Evolutionary conservation across 2,329 filamentous ascomycete species (phyloP), one percentile per base, ranked within the genome.

Genomic region (Colletotrichum tofieldiae): DNA sequence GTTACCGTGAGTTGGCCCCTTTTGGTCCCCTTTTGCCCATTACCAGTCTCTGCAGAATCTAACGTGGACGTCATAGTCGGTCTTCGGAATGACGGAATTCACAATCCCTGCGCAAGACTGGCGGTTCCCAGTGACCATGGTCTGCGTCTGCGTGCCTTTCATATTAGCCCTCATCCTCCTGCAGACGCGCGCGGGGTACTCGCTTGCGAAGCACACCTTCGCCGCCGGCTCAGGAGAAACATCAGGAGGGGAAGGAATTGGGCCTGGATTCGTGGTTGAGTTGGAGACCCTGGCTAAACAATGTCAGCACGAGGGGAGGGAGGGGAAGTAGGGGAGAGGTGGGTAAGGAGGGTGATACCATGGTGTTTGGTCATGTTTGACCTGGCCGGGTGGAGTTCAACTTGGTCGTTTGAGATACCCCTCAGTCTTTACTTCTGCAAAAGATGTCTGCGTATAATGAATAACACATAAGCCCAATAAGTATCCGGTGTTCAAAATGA

Each of bases 101-200:
- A 78, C 78, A 14, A 82, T 84, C 52, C 76, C 82, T 1, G 79
- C 82, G 9, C 75, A 79, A 1, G 84, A 87, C 77, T 86, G 84
- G 82, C 79, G 80, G 14, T 87, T 88, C 72, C 78, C 82, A 23
- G 77, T 85, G 18, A 92, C 88, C 78, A 95, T 94, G 76, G 92
- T 91, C 8, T 90, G 89, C 79, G 91, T 87, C 54, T 88, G 86
- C 77, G 81, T 87, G 2, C 86, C 85, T 29, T 88, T 88, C 75
- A 85, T 87, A 76, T 73, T 86, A 32, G 78, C 87, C 29, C 82
- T 87, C 67, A 81, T 85, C 45, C 79, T 86, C 39, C 78, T 87
- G 43, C 86, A 87, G 66, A 85, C 82, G 8, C 80, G 82, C 35
- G 78, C 79, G 26, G 84, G 73, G 11, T 74, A 73, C 39, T 66